Conservation (phyloP, 2,329 filamentous ascomycete genomes). For the Fusarium keratoplasticum region DNA sequence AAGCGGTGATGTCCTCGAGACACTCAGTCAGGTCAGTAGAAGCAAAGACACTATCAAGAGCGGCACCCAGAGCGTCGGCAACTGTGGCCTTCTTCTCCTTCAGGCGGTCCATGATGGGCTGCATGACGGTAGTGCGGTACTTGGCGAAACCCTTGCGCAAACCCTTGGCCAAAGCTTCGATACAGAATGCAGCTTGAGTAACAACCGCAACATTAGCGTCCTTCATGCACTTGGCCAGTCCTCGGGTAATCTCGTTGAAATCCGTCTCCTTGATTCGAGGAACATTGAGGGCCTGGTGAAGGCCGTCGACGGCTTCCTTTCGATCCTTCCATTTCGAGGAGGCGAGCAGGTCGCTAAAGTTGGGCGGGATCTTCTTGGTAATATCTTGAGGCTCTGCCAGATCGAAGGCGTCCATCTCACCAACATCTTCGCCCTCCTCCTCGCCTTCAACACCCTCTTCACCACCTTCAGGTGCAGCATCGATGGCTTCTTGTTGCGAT, state of each 20-base stretch:
- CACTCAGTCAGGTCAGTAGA: slow-evolving; percentile 83
- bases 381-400: slow-evolving; percentile 90
- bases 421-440: slow-evolving; percentile 61
- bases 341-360: slow-evolving; percentile 84
- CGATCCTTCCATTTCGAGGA: slow-evolving; percentile 99
- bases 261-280: slow-evolving; percentile 92
- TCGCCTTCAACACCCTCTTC: slow-evolving; percentile 69
- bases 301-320: slow-evolving; percentile 90
- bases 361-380: slow-evolving; percentile 80
- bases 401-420: slow-evolving; percentile 83
- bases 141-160: slow-evolving; percentile 82
- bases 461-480: slow-evolving; percentile 71
- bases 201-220: slow-evolving; percentile 97
- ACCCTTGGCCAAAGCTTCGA: slow-evolving; percentile 89
- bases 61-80: slow-evolving; percentile 86
- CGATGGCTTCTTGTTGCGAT: slow-evolving; percentile 87
- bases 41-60: slow-evolving; percentile 77
- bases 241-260: slow-evolving; percentile 85
- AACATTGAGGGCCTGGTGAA: slow-evolving; percentile 81
- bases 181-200: slow-evolving; percentile 90
- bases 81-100: slow-evolving; percentile 97
- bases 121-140: slow-evolving; percentile 83
- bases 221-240: slow-evolving; percentile 96
- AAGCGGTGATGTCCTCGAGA: slow-evolving; percentile 89
- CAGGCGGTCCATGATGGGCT: slow-evolving; percentile 91